Evolutionary conservation across 768 basidiomycete genomes (phyloP).

Genomic region (Rhodotorula diobovata): DNA sequence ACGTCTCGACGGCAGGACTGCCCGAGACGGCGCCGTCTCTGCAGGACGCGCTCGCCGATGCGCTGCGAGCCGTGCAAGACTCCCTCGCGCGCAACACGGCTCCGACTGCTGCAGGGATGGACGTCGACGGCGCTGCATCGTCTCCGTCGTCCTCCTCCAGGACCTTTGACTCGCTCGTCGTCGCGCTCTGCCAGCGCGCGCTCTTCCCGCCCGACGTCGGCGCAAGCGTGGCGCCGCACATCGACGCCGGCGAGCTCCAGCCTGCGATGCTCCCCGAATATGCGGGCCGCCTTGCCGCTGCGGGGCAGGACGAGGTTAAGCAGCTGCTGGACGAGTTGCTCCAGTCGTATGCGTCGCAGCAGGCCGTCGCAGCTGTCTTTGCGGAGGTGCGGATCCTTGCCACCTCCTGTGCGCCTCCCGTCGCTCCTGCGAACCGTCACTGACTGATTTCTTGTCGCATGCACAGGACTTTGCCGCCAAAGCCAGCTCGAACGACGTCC

Average conservation of each 20-base stretch:
- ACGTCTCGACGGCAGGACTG: background rate
- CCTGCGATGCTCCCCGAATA: background rate
- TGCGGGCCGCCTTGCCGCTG: background rate
- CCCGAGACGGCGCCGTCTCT: background rate
- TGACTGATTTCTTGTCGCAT: accelerated
- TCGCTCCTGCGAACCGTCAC: too few species aligned
- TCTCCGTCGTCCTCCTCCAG: background rate
- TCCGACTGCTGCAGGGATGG: background rate
- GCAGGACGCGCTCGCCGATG: background rate
- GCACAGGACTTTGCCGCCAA: too few species aligned
- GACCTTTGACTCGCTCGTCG: background rate
- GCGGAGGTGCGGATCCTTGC: slow-evolving; percentile 1
- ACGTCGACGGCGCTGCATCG: slow-evolving; percentile 9
- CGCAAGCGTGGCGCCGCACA: background rate
- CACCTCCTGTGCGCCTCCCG: background rate
- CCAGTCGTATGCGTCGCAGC: background rate
- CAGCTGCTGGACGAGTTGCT: background rate
- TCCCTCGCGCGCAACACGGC: accelerated
- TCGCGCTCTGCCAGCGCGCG: background rate
- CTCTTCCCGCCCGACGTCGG: slow-evolving; percentile 1
- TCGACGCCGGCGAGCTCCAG: background rate
- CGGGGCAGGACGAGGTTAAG: slow-evolving; percentile 10
- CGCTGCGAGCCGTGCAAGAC: background rate
- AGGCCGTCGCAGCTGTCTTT: background rate
- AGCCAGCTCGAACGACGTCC: background rate